Evolutionary conservation across 2,329 filamentous ascomycete genomes (phyloP), one percentile per base, ranked within the genome.

Genomic region (Aspergillus clavatus): DNA sequence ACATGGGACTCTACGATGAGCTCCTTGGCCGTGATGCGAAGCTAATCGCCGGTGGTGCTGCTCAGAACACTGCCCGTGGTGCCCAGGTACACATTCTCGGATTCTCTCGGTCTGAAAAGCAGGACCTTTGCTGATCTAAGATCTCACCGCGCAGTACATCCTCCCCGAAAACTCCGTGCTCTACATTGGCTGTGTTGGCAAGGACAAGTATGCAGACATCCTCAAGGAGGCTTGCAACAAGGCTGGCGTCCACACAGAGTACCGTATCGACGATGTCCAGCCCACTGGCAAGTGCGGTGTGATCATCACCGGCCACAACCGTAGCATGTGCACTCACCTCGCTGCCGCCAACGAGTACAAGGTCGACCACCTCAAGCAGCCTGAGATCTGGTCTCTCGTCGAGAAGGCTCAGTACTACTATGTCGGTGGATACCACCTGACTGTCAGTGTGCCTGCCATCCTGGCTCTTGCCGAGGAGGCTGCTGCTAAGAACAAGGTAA

Each of bases 301-400:
- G 56, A 81, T 98, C 70, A 96, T 98, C 72, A 98, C 91, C 28
- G 93, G 89, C 66, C 88, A 95, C 78, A 85, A 97, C 82, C 84
- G 93, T 62, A 89, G 84, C 68, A 84, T 98, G 78, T 87, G 86
- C 78, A 98, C 93, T 51, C 89, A 97, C 65, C 85, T 98, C 46
- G 93, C 86, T 52, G 93, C 93, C 51, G 93, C 93, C 59, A 98
- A 98, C 77, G 86, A 89, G 77, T 98, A 98, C 77, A 91, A 91
- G 72, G 69, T 96, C 42, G 89, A 93, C 53, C 93, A 98, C 71
- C 75, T 98, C 69, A 89, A 95, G 81, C 81, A 83, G 68, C 86
- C 88, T 43, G 82, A 91, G 72, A 85, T 97, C 72, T 98, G 93
- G 93, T 79, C 82, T 56, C 79, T 96, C 41, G 93, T 93, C 48